phyloP scores from a whole-genome alignment of 352 stramenopile genomes.

The Phytophthora capsici region DNA sequence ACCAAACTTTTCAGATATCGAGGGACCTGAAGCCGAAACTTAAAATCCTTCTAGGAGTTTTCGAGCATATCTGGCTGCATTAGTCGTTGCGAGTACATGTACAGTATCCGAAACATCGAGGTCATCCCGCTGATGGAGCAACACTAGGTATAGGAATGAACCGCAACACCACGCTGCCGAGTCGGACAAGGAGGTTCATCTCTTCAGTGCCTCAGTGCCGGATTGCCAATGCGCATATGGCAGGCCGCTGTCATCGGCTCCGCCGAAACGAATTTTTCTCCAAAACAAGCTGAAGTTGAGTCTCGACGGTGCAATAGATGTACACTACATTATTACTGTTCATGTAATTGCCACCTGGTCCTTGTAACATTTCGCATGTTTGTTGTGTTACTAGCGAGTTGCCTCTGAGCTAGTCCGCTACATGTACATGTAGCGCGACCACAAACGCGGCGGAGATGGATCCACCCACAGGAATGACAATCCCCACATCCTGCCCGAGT shows the following conservation, averaged over 20 bases:
- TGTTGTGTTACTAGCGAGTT: constrained; percentile 15
- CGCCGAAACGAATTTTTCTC: background rate
- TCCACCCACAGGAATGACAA: constrained; percentile 37
- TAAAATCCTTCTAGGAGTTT: too few relatives aligned
- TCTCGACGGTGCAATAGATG: background rate
- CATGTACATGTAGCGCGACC: background rate
- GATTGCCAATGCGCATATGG: background rate
- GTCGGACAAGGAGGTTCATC: constrained; percentile 22
- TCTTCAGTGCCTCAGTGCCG: background rate
- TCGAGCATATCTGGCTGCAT: background rate
- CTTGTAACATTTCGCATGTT: constrained; percentile 14
- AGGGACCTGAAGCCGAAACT: too few relatives aligned
- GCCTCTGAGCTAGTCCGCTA: constrained; percentile 5
- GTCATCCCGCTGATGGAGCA: too few relatives aligned
- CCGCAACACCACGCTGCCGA: constrained; percentile 9
- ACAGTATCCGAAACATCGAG: too few relatives aligned
- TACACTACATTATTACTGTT: too few relatives aligned
- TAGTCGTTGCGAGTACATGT: background rate
- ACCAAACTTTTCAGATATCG: background rate
- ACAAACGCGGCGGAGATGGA: constrained; percentile 14
- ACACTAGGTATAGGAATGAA: too few relatives aligned
- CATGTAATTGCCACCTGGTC: constrained; percentile 3
- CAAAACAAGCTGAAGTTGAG: background rate
- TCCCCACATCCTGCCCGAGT: constrained; percentile 27
- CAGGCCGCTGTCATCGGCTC: background rate